Evolutionary conservation across 179 eudicot genomes (phyloP).

Genomic region (Vitellaria paradoxa): DNA sequence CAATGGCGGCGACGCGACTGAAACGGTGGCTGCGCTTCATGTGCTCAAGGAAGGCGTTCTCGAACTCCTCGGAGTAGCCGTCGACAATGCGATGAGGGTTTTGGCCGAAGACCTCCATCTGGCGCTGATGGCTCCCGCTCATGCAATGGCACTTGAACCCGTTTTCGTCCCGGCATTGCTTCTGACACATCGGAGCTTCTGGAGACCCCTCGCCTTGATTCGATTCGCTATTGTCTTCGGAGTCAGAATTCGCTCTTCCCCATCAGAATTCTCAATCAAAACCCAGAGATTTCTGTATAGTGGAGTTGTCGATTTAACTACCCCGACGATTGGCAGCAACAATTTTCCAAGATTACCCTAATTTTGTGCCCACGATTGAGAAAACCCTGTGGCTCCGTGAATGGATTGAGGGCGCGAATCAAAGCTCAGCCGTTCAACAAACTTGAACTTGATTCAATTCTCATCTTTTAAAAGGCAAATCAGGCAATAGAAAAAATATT

Average conservation of each 20-base stretch:
- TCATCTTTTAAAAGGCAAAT: too few species aligned
- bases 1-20: constrained; percentile 82
- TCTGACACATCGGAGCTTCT: constrained; percentile 88
- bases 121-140: constrained; percentile 88
- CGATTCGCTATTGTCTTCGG: constrained; percentile 88
- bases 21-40: constrained; percentile 80
- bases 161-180: constrained; percentile 87
- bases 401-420: too few species aligned
- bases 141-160: constrained; percentile 92
- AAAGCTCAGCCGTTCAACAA: too few species aligned
- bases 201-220: constrained; percentile 87
- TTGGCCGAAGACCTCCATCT: constrained; percentile 85
- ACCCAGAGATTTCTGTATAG: neutral
- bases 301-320: neutral
- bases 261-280: constrained; percentile 32
- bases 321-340: neutral
- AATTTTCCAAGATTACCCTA: neutral
- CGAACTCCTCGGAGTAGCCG: constrained; percentile 81
- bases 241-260: constrained; percentile 85
- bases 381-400: too few species aligned
- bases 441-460: too few species aligned
- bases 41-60: constrained; percentile 63
- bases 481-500: too few species aligned
- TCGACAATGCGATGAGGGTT: constrained; percentile 71
- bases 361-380: too few species aligned